Conservation (phyloP, 2,329 filamentous ascomycete genomes). For the Hypoxylon sp. region DNA sequence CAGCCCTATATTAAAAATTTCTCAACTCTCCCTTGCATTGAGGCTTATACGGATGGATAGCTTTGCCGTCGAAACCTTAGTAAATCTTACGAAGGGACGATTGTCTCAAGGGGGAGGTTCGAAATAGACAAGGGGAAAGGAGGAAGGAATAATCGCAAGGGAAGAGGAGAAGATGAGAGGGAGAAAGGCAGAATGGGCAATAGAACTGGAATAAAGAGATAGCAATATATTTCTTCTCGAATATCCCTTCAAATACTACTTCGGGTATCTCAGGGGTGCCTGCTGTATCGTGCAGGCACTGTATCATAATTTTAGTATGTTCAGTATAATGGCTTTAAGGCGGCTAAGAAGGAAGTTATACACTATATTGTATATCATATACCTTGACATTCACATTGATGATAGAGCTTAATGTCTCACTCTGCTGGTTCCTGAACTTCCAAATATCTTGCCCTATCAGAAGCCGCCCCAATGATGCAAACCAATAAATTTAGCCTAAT, state of each 20-base stretch:
- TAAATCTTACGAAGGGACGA: background rate
- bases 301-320: slow-evolving; percentile 15
- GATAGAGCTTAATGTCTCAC: background rate
- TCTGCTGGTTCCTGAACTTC: slow-evolving; percentile 2
- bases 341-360: slow-evolving; percentile 16
- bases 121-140: background rate
- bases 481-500: slow-evolving; percentile 41
- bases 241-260: slow-evolving; percentile 6
- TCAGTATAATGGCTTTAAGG: background rate
- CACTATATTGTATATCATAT: slow-evolving; percentile 24
- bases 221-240: background rate
- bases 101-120: background rate
- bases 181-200: background rate
- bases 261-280: background rate
- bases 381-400: slow-evolving; percentile 19
- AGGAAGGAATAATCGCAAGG: background rate
- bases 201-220: background rate
- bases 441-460: slow-evolving; percentile 25
- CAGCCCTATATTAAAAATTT: background rate
- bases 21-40: background rate
- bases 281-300: background rate
- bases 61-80: background rate
- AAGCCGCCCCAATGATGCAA: slow-evolving; percentile 34
- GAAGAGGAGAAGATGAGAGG: background rate
- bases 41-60: background rate